Conservation (phyloP, 495 filamentous ascomycete species). For the Aspergillus indologenus region DNA sequence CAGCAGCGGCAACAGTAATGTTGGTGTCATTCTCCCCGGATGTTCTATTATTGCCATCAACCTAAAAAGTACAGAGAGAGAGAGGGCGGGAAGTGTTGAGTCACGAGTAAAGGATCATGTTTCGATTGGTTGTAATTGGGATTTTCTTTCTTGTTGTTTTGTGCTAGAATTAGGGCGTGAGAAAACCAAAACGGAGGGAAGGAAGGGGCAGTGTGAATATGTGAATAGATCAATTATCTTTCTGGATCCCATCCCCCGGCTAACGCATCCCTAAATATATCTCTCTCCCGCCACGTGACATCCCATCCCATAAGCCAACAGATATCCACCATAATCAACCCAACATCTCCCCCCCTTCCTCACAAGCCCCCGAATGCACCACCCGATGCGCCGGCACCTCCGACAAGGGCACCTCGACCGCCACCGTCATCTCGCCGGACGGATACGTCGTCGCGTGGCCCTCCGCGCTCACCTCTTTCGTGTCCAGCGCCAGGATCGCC, state of each 20-base stretch:
- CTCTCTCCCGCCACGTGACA: too few relatives aligned
- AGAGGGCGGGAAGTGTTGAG: too few relatives aligned
- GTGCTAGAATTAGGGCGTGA: neutral
- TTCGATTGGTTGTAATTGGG: neutral
- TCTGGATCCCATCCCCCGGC: too few relatives aligned
- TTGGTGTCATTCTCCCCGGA: conserved; percentile 1
- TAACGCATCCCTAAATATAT: neutral
- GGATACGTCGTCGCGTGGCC: conserved; percentile 52
- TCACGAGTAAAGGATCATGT: neutral
- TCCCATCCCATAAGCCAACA: too few relatives aligned
- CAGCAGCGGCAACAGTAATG: neutral
- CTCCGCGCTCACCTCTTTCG: conserved; percentile 38
- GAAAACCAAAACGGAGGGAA: neutral
- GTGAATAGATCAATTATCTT: neutral
- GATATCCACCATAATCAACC: conserved; percentile 1
- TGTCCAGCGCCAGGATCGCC: conserved; percentile 49
- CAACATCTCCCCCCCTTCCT: conserved; percentile 14
- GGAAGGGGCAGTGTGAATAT: neutral
- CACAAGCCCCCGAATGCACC: conserved; percentile 40
- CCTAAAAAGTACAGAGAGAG: conserved; percentile 3
- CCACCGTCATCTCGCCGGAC: conserved; percentile 37
- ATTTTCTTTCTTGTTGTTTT: neutral
- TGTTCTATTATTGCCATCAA: conserved; percentile 2
- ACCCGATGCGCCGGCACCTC: conserved; percentile 42
- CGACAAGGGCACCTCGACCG: conserved; percentile 41